These are phyloP conservation scores for Candida chilensis DNA, from an alignment of 805 yeast species.

Conservation along the genomic window DNA sequence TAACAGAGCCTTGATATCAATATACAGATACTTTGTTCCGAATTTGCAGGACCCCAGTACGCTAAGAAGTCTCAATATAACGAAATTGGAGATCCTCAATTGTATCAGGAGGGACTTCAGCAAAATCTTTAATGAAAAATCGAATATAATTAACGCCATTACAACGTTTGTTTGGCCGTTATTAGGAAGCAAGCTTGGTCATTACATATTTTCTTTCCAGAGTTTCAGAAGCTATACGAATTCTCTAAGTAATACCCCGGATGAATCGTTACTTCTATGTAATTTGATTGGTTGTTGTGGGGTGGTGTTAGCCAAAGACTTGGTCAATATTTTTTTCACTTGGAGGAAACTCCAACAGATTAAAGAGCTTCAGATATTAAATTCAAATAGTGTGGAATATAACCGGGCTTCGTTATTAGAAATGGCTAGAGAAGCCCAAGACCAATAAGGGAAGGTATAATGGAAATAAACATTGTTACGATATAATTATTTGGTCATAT, in stretches of 20 bases:
- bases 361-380: conserved; percentile 9
- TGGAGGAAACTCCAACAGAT: conserved; percentile 18
- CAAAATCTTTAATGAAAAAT: conserved; percentile 8
- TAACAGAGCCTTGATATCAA: no score
- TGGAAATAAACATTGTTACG: no score
- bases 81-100: conserved; percentile 12
- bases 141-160: conserved; percentile 7
- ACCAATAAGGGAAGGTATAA: no score
- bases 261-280: conserved; percentile 19
- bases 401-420: no score
- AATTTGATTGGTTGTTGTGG: conserved; percentile 21
- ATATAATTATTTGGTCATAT: no score
- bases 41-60: background rate
- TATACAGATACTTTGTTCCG: background rate
- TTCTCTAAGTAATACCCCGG: conserved; percentile 18
- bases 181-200: conserved; percentile 13
- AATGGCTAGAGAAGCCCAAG: no score
- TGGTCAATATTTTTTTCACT: conserved; percentile 15
- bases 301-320: conserved; percentile 18
- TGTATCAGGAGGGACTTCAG: conserved; percentile 17
- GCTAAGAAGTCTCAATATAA: background rate
- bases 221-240: conserved; percentile 9
- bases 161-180: conserved; percentile 22
- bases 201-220: conserved; percentile 10
- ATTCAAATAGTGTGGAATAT: no score